phyloP scores from a whole-genome alignment of 2,329 filamentous ascomycete genomes.

The Diplodia corticola region DNA sequence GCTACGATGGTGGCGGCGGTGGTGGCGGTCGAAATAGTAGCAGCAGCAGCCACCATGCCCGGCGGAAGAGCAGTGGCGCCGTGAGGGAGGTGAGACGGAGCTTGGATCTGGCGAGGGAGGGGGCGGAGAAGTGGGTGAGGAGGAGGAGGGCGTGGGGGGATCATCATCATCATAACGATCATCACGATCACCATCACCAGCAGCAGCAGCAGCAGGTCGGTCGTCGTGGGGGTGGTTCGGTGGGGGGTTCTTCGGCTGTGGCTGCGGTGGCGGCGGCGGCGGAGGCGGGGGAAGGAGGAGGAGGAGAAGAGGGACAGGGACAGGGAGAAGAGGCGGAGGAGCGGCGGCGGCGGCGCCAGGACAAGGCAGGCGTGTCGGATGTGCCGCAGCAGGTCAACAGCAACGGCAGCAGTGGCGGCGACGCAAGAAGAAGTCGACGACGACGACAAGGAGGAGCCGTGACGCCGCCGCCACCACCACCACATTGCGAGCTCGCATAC shows the following conservation, averaged over 20 bases:
- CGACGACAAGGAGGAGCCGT: too few relatives aligned
- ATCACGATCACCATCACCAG: background rate
- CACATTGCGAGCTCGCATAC: slow-evolving; percentile 34
- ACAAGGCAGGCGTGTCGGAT: too few relatives aligned
- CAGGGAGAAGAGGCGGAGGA: too few relatives aligned
- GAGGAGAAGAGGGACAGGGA: background rate
- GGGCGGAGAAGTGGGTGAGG: slow-evolving; percentile 7
- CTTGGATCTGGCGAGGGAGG: background rate
- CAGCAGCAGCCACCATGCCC: slow-evolving; percentile 32
- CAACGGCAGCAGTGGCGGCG: too few relatives aligned
- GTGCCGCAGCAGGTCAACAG: too few relatives aligned
- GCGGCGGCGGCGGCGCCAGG: too few relatives aligned
- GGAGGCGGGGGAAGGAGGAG: too few relatives aligned
- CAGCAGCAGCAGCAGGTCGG: too few relatives aligned
- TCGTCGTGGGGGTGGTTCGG: too few relatives aligned
- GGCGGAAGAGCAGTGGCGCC: slow-evolving; percentile 31
- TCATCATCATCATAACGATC: background rate
- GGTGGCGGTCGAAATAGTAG: too few relatives aligned
- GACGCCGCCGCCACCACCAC: background rate
- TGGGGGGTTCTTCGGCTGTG: background rate
- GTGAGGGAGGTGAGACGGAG: background rate
- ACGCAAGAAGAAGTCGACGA: too few relatives aligned
- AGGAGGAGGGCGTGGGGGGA: background rate
- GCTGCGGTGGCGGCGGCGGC: too few relatives aligned
- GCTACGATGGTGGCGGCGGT: slow-evolving; percentile 47